Evolutionary conservation across 148 eudicot species (phyloP), one percentile per base, ranked within the genome.

Genomic region (Vaccinium myrtillus): DNA sequence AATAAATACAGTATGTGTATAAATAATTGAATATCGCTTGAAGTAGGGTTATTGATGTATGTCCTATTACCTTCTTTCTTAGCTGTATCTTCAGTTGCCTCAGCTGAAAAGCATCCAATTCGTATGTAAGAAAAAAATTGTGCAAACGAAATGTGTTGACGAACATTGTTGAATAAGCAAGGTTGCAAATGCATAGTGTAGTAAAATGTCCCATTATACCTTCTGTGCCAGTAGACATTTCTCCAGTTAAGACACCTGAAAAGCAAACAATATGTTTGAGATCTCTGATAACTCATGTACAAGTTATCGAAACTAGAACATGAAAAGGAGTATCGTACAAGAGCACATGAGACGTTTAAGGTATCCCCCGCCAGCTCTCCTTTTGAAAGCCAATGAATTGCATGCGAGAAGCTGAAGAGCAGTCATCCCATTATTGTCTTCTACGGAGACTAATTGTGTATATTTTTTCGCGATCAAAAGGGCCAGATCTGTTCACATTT

Each of bases 361-460:
- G 21, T 18, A 16, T 3, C 21, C 6, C n/a, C 63, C 21, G 7
- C 63, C 21, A 58, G 6, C 63, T 18, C 63, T 58, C 16, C 21
- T 15, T 54, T 54, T 3, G 53, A 83, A 59, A 46, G 69, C 74
- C 1, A 70, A 58, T 19, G 77, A 16, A 55, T 54, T 83, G 79
- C 67, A 71, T 4, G 84, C 51, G 19, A 83, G 85, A 83, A 76
- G 85, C 76, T 76, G 85, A 58, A 83, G 85, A 75, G 80, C 73
- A 21, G 81, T 83, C 85, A 83, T 83, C 18, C 55, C 74, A 27
- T 83, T 74, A 43, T 39, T 73, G 49, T 83, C 85, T 51, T 48
- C 2, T 25, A 5, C 80, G 4, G 0, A 1, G n/a, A 83, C 39
- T 43, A 83, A 46, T 3, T 16, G 1, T 58, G 23, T 18, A 25